A percentile compares a stretch with the other conserved stretches of the same genome.
Evolutionary conservation across 176 grass and related monocot species (phyloP).

Genomic region (Aegilops umbellulata): DNA sequence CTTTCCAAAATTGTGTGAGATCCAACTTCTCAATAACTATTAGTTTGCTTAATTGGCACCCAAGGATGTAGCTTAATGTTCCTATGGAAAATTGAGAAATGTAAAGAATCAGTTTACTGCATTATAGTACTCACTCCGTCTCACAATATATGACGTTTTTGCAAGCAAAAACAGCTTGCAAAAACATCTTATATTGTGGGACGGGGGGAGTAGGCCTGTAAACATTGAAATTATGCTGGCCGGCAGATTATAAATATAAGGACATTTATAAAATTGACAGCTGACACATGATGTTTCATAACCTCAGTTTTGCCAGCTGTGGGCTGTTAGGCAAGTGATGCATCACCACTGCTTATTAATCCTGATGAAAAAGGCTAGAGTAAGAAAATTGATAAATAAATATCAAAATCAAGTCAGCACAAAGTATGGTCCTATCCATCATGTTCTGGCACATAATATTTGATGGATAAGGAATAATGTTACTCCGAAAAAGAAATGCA

Average conservation of each 20-base stretch:
- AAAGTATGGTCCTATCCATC: neutral
- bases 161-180: too few relatives aligned
- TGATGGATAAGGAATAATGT: neutral
- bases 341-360: neutral
- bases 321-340: neutral
- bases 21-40: neutral
- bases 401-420: neutral
- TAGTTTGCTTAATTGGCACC: neutral
- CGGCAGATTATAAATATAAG: neutral
- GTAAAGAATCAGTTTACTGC: neutral
- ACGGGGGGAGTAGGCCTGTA: neutral
- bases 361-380: neutral
- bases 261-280: neutral
- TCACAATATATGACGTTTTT: too few relatives aligned
- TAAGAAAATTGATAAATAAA: neutral
- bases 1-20: neutral
- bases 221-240: neutral
- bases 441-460: neutral
- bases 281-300: neutral
- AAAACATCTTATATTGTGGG: too few relatives aligned
- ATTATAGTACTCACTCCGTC: neutral
- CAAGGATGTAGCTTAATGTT: neutral
- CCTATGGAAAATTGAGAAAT: neutral
- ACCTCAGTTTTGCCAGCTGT: neutral
- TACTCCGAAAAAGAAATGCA: neutral